phyloP scores from a whole-genome alignment of 2,329 filamentous ascomycete genomes.

The Alternaria ventricosa region DNA sequence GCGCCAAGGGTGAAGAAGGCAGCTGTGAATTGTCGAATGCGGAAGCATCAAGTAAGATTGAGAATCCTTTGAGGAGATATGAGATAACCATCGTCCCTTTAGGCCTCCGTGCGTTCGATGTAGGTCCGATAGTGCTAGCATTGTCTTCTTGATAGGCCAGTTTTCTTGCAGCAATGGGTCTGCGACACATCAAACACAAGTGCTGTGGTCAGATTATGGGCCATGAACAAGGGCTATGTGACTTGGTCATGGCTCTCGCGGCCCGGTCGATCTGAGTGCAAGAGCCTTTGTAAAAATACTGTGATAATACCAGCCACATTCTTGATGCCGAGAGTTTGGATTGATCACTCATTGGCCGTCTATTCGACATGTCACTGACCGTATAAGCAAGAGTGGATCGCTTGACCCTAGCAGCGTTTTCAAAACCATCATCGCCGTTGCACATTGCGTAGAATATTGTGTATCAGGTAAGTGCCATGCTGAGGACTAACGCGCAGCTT shows the following conservation, averaged over 20 bases:
- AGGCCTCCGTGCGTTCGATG: not conserved
- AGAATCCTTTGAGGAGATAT: not conserved
- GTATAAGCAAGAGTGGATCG: constrained; percentile 11
- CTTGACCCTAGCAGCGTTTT: not conserved
- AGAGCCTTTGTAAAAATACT: constrained; percentile 4
- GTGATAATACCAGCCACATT: constrained; percentile 13
- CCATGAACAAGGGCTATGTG: constrained; percentile 13
- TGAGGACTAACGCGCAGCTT: constrained; percentile 8
- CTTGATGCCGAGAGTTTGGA: constrained; percentile 7
- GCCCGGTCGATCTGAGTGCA: constrained; percentile 26
- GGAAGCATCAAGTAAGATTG: constrained; percentile 18
- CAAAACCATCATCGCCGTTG: constrained; percentile 1
- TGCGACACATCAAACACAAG: constrained; percentile 17
- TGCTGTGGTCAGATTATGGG: constrained; percentile 21
- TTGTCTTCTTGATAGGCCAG: constrained; percentile 6
- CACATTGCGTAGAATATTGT: not conserved
- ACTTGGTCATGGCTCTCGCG: constrained; percentile 18
- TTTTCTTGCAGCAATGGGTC: constrained; percentile 14
- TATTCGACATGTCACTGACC: not conserved
- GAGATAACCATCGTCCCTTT: constrained; percentile 16
- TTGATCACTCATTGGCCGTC: constrained; percentile 18
- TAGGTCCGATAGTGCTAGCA: not conserved
- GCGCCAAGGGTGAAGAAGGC: constrained; percentile 4
- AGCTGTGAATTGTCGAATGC: constrained; percentile 12
- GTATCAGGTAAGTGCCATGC: not conserved